Conservation (phyloP, 78 protist genomes). For the Dictyostelium brefeldianum region DNA sequence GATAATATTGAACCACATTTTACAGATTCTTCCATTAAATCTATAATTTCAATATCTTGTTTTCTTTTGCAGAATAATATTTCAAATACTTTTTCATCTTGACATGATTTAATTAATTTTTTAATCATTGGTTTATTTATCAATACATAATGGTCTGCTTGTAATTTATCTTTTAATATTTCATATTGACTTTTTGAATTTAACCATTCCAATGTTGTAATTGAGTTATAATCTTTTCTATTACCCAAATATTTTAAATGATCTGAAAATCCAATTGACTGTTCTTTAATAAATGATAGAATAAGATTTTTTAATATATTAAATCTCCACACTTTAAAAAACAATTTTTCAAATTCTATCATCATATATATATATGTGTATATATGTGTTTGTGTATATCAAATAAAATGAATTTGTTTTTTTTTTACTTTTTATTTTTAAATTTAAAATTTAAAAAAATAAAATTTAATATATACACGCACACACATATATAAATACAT, state of each 20-base stretch:
- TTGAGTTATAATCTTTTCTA: constrained; percentile 8
- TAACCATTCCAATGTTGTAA: background rate
- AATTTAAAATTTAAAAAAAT: too few species aligned
- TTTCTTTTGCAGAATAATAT: background rate
- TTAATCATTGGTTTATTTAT: background rate
- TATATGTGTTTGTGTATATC: too few species aligned
- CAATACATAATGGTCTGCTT: background rate
- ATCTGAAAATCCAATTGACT: background rate
- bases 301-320: background rate
- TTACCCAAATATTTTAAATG: constrained; percentile 6
- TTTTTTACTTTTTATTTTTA: too few species aligned
- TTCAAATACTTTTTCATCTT: background rate
- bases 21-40: constrained; percentile 3
- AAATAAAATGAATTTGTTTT: too few species aligned
- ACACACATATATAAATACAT: too few species aligned
- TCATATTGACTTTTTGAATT: background rate
- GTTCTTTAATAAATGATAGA: background rate
- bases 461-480: too few species aligned
- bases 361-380: background rate
- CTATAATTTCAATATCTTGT: constrained; percentile 10
- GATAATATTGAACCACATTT: background rate
- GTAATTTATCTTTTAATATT: background rate
- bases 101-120: background rate
- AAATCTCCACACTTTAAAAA: constrained; percentile 6
- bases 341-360: constrained; percentile 1